A percentile compares a stretch with the other conserved stretches of the same genome.
Evolutionary conservation across 208 protist species (phyloP).

Genomic region (Tritrichomonas foetus): DNA sequence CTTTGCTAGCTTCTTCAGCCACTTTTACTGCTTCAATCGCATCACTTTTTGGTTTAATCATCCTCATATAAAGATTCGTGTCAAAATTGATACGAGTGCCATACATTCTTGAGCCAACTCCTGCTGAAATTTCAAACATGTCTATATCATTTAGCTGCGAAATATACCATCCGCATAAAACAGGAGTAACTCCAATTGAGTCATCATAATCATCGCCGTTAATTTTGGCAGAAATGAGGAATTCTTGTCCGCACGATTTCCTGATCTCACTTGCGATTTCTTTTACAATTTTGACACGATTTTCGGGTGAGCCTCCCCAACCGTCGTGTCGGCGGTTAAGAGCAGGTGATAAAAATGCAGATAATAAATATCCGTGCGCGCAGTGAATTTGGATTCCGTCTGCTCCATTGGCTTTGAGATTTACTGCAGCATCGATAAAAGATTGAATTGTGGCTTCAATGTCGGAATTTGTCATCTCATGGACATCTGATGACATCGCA

Average conservation of each 20-base stretch:
- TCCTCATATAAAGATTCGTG: too few species aligned
- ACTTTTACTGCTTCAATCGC: background rate
- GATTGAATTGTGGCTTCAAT: constrained; percentile 13
- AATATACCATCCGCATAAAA: background rate
- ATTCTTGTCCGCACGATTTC: background rate
- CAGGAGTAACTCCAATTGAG: background rate
- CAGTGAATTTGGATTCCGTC: constrained; percentile 2
- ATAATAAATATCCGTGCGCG: constrained; percentile 32
- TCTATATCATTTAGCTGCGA: background rate
- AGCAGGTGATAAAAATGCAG: background rate
- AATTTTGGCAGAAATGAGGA: background rate
- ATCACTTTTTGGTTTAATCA: too few species aligned
- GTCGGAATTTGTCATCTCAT: background rate
- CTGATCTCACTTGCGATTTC: background rate
- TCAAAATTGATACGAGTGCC: background rate
- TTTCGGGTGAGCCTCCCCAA: background rate
- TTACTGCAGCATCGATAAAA: background rate
- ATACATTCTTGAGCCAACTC: background rate
- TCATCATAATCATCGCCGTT: background rate
- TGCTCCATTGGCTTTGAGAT: background rate
- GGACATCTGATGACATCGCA: background rate
- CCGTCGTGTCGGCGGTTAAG: background rate
- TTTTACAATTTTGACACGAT: background rate
- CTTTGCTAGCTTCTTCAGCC: background rate
- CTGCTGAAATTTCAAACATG: background rate